Percentiles rank a stretch among this genome's conserved stretches.
Evolutionary conservation across 805 yeast species (phyloP).

Genomic region (Cyberlindnera bimundalis): DNA sequence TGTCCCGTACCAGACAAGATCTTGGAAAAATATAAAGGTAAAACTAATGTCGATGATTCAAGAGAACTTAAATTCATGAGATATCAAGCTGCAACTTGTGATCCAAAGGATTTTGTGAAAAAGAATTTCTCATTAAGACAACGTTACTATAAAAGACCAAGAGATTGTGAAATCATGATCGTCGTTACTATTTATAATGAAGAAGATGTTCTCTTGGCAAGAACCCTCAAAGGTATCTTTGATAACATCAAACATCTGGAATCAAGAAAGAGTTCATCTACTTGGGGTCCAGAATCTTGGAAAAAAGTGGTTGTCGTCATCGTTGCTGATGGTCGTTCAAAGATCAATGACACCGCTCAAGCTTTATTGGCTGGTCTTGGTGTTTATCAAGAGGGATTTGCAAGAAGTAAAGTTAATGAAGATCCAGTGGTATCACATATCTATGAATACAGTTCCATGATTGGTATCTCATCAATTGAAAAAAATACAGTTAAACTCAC

Average conservation of each 20-base stretch:
- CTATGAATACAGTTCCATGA: slow-evolving; percentile 90
- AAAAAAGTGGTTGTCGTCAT: slow-evolving; percentile 86
- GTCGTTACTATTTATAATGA: slow-evolving; percentile 91
- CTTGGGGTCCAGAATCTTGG: slow-evolving; percentile 98
- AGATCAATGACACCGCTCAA: slow-evolving; percentile 73
- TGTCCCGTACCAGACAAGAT: slow-evolving; percentile 81
- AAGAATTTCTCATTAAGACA: slow-evolving; percentile 81
- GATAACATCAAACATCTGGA: slow-evolving; percentile 77
- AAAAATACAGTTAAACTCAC: slow-evolving; percentile 64
- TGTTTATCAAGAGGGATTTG: slow-evolving; percentile 92
- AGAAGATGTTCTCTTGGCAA: slow-evolving; percentile 73
- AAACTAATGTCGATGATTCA: slow-evolving; percentile 39
- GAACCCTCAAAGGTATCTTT: slow-evolving; percentile 88
- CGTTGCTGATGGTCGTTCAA: slow-evolving; percentile 88
- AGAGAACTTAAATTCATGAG: slow-evolving; percentile 80
- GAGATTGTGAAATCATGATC: slow-evolving; percentile 81
- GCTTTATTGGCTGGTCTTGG: slow-evolving; percentile 85
- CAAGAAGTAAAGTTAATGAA: slow-evolving; percentile 85
- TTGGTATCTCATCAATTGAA: slow-evolving; percentile 69
- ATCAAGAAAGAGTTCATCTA: slow-evolving; percentile 57
- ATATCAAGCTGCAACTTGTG: slow-evolving; percentile 92
- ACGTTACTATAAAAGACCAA: slow-evolving; percentile 67
- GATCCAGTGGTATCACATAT: slow-evolving; percentile 80
- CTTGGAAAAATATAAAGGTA: slow-evolving; percentile 45
- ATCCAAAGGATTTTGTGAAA: slow-evolving; percentile 64